phyloP scores from a whole-genome alignment of 495 filamentous ascomycete species.

The Penicillium verhagenii region DNA sequence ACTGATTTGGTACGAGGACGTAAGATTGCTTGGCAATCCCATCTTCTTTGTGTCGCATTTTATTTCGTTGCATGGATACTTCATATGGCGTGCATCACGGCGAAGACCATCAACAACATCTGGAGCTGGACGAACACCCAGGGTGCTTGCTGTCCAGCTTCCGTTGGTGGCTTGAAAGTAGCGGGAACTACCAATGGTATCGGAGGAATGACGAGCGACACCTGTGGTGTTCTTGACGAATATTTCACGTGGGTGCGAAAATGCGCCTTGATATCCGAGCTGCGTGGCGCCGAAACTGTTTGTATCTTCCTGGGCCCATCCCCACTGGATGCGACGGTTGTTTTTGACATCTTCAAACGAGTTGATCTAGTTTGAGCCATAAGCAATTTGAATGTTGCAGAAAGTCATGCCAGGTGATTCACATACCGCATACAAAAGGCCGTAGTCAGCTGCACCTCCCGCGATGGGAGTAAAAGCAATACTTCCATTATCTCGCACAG shows the following conservation, averaged over 20 bases:
- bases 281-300: conserved; percentile 16
- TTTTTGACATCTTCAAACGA: conserved; percentile 19
- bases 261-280: conserved; percentile 15
- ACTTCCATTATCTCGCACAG: conserved; percentile 14
- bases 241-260: conserved; percentile 13
- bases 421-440: conserved; percentile 18
- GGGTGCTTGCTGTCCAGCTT: conserved; percentile 18
- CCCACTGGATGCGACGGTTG: conserved; percentile 19
- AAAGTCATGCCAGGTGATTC: background rate
- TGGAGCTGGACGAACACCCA: conserved; percentile 12
- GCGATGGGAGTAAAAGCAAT: conserved; percentile 14
- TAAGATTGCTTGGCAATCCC: background rate
- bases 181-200: conserved; percentile 5
- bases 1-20: conserved; percentile 11
- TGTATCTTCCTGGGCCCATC: conserved; percentile 16
- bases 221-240: conserved; percentile 14
- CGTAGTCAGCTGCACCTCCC: conserved; percentile 17
- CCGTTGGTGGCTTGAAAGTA: conserved; percentile 10
- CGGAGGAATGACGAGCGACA: background rate
- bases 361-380: background rate
- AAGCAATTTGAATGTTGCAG: background rate
- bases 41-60: conserved; percentile 4
- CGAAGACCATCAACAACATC: conserved; percentile 15
- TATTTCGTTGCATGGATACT: conserved; percentile 3
- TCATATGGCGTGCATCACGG: conserved; percentile 8